Percentiles rank a stretch among this genome's conserved stretches.
Evolutionary conservation across 805 yeast genomes (phyloP).

Genomic region (Yamadazyma scolyti): DNA sequence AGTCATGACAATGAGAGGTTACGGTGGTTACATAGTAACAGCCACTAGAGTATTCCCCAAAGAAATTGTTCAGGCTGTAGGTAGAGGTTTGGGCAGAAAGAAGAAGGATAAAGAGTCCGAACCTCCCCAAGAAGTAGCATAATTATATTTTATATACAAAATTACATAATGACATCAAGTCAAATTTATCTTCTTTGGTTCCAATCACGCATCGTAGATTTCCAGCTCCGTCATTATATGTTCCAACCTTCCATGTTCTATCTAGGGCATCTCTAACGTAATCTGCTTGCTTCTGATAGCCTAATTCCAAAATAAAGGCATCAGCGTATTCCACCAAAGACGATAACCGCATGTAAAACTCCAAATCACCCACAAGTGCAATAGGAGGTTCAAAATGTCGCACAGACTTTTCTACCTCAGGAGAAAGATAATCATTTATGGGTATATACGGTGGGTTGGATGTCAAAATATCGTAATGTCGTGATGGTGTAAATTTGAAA

Average conservation of each 20-base stretch:
- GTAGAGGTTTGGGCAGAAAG: constrained; percentile 54
- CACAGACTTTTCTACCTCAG: constrained; percentile 65
- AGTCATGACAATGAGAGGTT: constrained; percentile 86
- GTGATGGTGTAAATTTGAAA: constrained; percentile 1
- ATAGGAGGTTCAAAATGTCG: constrained; percentile 65
- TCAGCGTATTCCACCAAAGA: constrained; percentile 35
- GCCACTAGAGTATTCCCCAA: constrained; percentile 77
- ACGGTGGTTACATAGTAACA: constrained; percentile 83
- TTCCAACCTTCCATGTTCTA: constrained; percentile 48
- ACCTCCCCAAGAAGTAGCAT: too few species aligned
- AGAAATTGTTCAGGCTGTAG: constrained; percentile 60
- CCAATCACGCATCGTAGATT: constrained; percentile 63
- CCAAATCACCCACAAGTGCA: constrained; percentile 77
- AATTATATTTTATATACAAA: background rate
- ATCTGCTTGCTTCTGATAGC: constrained; percentile 54
- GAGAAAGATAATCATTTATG: constrained; percentile 32
- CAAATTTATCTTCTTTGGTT: constrained; percentile 33
- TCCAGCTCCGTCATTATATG: constrained; percentile 47
- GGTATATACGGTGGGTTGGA: constrained; percentile 95
- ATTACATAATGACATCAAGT: constrained; percentile 7
- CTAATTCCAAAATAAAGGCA: constrained; percentile 77
- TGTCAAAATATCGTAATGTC: constrained; percentile 50
- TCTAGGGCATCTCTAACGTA: constrained; percentile 25
- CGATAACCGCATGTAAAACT: constrained; percentile 62
- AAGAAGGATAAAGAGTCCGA: constrained; percentile 9